These are phyloP conservation scores for Phaeotremella skinneri DNA, from an alignment of 768 basidiomycete genomes.

Conservation along the genomic window DNA sequence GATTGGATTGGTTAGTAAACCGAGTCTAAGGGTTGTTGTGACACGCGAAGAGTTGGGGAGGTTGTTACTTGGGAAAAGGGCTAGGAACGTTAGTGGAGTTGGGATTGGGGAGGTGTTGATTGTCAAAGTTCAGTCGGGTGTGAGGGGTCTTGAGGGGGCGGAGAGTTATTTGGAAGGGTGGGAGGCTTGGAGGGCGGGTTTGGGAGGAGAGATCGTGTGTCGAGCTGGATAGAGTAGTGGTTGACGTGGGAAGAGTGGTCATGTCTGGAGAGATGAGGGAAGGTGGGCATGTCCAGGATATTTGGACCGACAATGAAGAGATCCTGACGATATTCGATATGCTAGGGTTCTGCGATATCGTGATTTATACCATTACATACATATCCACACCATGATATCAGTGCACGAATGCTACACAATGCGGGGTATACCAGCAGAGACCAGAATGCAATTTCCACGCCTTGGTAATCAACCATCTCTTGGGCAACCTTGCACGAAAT, in stretches of 20 bases:
- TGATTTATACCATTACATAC: constrained; percentile 6
- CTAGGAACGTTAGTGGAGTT: constrained; percentile 75
- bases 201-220: constrained; percentile 84
- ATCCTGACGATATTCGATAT: no score
- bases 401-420: not conserved
- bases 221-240: constrained; percentile 63
- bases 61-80: constrained; percentile 77
- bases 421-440: not conserved
- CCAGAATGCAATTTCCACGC: not conserved
- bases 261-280: not conserved
- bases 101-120: constrained; percentile 91
- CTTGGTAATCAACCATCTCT: not conserved
- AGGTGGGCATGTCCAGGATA: no score
- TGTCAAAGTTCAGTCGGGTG: constrained; percentile 67
- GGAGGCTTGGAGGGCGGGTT: constrained; percentile 75
- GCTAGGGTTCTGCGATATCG: no score
- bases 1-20: constrained; percentile 80
- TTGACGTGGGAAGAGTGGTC: no score
- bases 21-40: constrained; percentile 77
- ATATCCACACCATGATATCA: constrained; percentile 3
- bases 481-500: not conserved
- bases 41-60: constrained; percentile 67
- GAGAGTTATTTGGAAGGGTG: constrained; percentile 78
- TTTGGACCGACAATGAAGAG: no score
- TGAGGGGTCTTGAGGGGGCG: constrained; percentile 53